Conservation (phyloP, 139 green algal species). For the Haematococcus lacustris region DNA sequence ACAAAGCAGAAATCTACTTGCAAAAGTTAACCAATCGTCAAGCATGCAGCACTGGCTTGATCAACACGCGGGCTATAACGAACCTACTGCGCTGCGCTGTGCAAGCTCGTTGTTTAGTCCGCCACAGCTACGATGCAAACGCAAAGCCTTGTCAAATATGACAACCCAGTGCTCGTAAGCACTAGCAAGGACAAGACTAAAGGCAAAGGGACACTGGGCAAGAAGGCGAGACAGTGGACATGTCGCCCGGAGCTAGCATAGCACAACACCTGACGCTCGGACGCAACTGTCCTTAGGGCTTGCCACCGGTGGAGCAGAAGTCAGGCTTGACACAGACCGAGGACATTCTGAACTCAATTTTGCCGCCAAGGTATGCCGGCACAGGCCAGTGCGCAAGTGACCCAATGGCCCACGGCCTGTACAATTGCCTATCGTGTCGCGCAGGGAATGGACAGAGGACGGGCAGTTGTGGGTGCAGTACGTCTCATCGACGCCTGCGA, state of each 20-base stretch:
- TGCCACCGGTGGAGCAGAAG: conserved; percentile 67
- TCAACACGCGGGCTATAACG: no score
- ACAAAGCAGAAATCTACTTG: no score
- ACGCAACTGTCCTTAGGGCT: no score
- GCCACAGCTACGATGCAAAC: no score
- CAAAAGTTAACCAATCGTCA: no score
- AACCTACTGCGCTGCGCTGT: no score
- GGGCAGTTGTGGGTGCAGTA: conserved; percentile 86
- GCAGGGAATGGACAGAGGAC: conserved; percentile 77
- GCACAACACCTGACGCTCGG: background rate
- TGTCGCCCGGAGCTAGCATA: background rate
- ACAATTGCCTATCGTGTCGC: background rate
- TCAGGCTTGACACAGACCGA: conserved; percentile 67
- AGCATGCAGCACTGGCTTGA: no score
- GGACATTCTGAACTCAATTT: conserved; percentile 83
- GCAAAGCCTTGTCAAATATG: conserved; percentile 68
- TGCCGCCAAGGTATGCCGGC: conserved; percentile 61
- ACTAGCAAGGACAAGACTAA: conserved; percentile 54
- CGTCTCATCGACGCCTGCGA: conserved; percentile 72
- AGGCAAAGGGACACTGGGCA: conserved; percentile 40
- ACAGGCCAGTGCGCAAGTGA: no score
- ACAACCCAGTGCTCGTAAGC: conserved; percentile 62
- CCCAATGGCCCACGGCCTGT: no score
- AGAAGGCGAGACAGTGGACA: conserved; percentile 48
- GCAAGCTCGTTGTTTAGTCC: no score